Evolutionary conservation across 257 asterid genomes (phyloP), one percentile per base, ranked within the genome.

Genomic region (Ehretia macrophylla): DNA sequence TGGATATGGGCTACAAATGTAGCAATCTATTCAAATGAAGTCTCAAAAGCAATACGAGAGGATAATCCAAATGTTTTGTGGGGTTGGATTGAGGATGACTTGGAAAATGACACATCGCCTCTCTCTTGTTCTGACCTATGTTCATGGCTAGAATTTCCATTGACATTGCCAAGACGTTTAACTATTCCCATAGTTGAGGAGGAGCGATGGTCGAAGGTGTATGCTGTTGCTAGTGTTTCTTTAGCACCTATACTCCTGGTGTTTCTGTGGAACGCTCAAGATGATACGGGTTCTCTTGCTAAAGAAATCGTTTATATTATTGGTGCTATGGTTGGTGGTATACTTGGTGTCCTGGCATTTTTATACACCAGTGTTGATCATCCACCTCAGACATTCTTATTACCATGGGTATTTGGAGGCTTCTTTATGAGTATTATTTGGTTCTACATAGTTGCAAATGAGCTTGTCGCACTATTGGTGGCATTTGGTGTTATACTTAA

Each of bases 161-260:
- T 89, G 63, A 63, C 79, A 18, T 75, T 86, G 18, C 87, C 89
- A 17, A 75, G 95, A 61, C 62, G 84, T 66, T 55, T 86, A 14
- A 89, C 95, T 0, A 89, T 89, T 58, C 97, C 97, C 1, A 67
- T 86, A 38, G 84, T 84, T 2, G 97, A 86, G 56, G 95, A 86
- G 72, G 80, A 72, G 17, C 70, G 88, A 46, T 89, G 97, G 97
- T 89, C 95, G 0, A 86, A 86, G 65, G 40, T 64, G 1, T 86
- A 58, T 37, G 97, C 83, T 0, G 95, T 89, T 10, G 69, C 77
- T 0, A 82, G 94, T 61, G 89, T 80, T 49, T 62, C 63, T 17
- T 63, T 89, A 23, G 84, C 97, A 1, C 97, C 95, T 38, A 0
- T 84, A 58, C 68, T 89, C 21, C 63, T 84, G 59, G 73, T 91